Conservation (phyloP, 768 basidiomycete genomes). For the Tremella mesenterica region DNA sequence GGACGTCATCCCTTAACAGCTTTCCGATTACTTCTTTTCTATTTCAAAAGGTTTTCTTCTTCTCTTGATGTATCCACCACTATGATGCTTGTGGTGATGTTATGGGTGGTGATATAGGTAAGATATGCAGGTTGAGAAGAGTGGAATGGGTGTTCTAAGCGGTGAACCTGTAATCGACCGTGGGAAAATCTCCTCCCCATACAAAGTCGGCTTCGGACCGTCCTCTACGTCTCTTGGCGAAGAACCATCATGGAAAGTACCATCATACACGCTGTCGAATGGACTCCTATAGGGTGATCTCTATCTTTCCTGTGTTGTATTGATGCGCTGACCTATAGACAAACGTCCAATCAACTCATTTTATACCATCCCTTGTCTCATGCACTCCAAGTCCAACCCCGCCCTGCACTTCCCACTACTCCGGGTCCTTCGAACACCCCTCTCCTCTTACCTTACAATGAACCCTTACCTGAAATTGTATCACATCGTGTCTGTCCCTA, state of each 20-base stretch:
- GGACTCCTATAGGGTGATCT: slow-evolving; percentile 32
- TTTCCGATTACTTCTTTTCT: no score
- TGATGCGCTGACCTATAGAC: slow-evolving; percentile 8
- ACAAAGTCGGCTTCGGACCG: no score
- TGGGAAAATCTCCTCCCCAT: no score
- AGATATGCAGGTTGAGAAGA: no score
- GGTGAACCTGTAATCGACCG: no score
- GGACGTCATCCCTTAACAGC: slow-evolving; percentile 78
- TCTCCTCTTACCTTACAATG: slow-evolving; percentile 6
- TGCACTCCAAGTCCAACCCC: slow-evolving; percentile 31
- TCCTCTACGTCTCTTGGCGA: no score
- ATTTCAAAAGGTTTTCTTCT: no score
- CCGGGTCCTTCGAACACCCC: slow-evolving; percentile 8
- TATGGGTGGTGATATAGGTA: no score
- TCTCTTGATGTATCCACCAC: no score
- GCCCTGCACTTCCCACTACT: slow-evolving; percentile 5
- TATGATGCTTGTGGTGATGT: no score
- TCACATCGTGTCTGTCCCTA: slow-evolving; percentile 26
- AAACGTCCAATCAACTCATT: slow-evolving; percentile 40
- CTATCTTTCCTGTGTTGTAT: neutral
- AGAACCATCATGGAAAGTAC: no score
- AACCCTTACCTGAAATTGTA: slow-evolving; percentile 8
- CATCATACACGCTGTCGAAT: slow-evolving; percentile 2
- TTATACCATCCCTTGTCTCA: slow-evolving; percentile 41
- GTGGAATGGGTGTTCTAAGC: no score